These are phyloP conservation scores for Atkinsonella texensis DNA, from an alignment of 2,329 filamentous ascomycete species.

Conservation along the genomic window DNA sequence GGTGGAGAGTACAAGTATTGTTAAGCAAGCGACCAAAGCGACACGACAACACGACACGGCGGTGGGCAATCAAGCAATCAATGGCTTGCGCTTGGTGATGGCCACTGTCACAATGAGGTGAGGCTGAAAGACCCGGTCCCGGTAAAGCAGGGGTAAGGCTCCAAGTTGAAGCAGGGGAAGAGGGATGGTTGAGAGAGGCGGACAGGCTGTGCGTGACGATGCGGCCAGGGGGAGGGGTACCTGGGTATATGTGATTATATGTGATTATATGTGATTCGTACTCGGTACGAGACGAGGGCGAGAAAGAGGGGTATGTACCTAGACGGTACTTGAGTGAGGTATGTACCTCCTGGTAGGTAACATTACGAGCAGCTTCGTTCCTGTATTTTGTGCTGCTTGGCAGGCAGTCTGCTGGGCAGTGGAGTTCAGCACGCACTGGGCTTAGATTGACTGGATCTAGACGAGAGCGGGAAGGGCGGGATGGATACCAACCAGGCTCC, in stretches of 20 bases:
- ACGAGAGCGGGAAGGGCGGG: background rate
- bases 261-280: too few species aligned
- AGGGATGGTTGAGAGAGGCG: background rate
- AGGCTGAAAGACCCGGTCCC: slow-evolving; percentile 8
- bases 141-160: slow-evolving; percentile 3
- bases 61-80: too few species aligned
- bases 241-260: too few species aligned
- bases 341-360: too few species aligned
- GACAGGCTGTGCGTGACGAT: slow-evolving; percentile 6
- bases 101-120: slow-evolving; percentile 1
- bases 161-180: background rate
- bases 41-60: too few species aligned
- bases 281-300: background rate
- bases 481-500: background rate
- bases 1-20: slow-evolving; percentile 7
- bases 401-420: too few species aligned
- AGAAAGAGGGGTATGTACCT: background rate
- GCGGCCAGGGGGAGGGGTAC: slow-evolving; percentile 8
- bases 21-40: slow-evolving; percentile 2
- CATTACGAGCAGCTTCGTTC: too few species aligned
- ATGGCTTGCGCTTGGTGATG: background rate
- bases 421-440: too few species aligned
- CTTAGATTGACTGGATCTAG: background rate
- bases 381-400: too few species aligned
- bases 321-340: too few species aligned